phyloP scores from a whole-genome alignment of 768 basidiomycete genomes.

The Macrolepiota fuliginosa region DNA sequence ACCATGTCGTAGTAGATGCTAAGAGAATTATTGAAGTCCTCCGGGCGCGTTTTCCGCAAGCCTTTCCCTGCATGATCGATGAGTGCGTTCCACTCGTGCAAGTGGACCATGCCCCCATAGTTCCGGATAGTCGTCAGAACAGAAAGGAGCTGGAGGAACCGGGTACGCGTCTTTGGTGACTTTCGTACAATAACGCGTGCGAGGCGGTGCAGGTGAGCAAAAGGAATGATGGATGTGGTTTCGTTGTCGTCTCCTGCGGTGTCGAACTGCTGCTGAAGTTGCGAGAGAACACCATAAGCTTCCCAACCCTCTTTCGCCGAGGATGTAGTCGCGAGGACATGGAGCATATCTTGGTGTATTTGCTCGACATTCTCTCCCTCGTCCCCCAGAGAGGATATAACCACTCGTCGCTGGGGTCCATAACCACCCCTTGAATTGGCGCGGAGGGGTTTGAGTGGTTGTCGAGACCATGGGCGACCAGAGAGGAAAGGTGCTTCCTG shows the following conservation, averaged over 20 bases:
- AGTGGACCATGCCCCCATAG: constrained; percentile 50
- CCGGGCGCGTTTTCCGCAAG: constrained; percentile 52
- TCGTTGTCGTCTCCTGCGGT: constrained; percentile 18
- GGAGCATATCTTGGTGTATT: constrained; percentile 3
- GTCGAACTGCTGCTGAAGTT: constrained; percentile 18
- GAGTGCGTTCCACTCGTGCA: constrained; percentile 78
- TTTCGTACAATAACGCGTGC: constrained; percentile 53
- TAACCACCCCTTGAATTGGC: not conserved
- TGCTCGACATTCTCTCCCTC: not conserved
- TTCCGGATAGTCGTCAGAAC: constrained; percentile 56
- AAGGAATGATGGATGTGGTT: constrained; percentile 29
- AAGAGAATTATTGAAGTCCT: constrained; percentile 60
- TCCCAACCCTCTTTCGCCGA: constrained; percentile 34
- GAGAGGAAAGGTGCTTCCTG: constrained; percentile 1
- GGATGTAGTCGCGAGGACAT: constrained; percentile 4
- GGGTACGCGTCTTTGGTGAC: constrained; percentile 53
- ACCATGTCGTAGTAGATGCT: constrained; percentile 62
- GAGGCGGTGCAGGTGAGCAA: constrained; percentile 58
- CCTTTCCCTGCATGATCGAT: constrained; percentile 68
- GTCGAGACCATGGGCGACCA: constrained; percentile 10
- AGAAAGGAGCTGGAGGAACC: constrained; percentile 68
- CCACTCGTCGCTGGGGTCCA: not conserved
- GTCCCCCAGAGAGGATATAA: constrained; percentile 4
- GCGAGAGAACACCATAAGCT: constrained; percentile 37
- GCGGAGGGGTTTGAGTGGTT: constrained; percentile 3